Conservation (phyloP, 2,329 filamentous ascomycete species). For the Aspergillus puulaauensis region DNA sequence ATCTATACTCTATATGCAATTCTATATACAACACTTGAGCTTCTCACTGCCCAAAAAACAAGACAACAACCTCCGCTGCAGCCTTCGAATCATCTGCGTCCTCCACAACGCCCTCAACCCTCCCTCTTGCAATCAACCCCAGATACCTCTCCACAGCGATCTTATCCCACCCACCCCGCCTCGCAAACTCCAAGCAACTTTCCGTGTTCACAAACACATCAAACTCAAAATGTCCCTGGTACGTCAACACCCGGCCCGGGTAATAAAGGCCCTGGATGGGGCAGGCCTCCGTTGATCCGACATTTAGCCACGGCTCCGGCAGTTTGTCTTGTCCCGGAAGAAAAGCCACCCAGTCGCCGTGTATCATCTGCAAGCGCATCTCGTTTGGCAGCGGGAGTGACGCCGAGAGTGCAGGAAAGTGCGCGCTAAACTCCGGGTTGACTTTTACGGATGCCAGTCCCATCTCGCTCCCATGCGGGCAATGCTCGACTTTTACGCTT, state of each 20-base stretch:
- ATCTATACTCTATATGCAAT: neutral
- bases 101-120: conserved; percentile 13
- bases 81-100: conserved; percentile 32
- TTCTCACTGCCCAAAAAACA: conserved; percentile 20
- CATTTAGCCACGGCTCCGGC: conserved; percentile 21
- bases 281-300: conserved; percentile 21
- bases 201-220: conserved; percentile 22
- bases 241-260: conserved; percentile 21
- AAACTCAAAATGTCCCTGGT: conserved; percentile 29
- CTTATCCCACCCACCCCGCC: conserved; percentile 21
- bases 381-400: neutral
- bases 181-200: conserved; percentile 22
- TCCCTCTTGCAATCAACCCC: conserved; percentile 21
- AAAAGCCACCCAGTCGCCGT: conserved; percentile 30
- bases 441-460: conserved; percentile 30
- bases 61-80: conserved; percentile 33
- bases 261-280: conserved; percentile 24
- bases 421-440: conserved; percentile 11
- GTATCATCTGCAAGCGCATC: conserved; percentile 34
- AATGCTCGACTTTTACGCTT: conserved; percentile 20
- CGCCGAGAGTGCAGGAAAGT: neutral
- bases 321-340: conserved; percentile 1
- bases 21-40: too few species aligned
- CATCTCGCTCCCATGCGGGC: conserved; percentile 26
- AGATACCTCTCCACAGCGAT: conserved; percentile 17